Evolutionary conservation across 495 filamentous ascomycete species (phyloP).

Genomic region (Friedmanniomyces simplex): DNA sequence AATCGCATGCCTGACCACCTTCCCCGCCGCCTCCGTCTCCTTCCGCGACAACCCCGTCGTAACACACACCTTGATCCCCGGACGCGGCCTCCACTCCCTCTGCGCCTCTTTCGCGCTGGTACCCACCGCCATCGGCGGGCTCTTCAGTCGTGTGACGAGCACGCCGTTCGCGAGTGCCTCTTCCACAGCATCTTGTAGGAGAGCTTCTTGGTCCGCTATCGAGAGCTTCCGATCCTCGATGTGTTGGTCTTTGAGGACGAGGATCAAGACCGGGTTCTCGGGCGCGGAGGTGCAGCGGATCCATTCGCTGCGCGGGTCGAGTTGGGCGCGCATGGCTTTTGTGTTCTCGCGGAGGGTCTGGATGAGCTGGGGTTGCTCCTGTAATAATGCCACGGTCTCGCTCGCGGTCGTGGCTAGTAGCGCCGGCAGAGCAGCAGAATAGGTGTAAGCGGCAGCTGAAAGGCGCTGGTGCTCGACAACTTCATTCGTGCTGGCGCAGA

Average conservation of each 20-base stretch:
- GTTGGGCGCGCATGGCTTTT: constrained; percentile 67
- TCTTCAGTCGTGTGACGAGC: constrained; percentile 76
- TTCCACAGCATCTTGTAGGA: constrained; percentile 85
- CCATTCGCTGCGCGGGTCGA: constrained; percentile 92
- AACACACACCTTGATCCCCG: constrained; percentile 82
- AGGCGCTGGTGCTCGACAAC: constrained; percentile 94
- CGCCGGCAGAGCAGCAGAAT: constrained; percentile 86
- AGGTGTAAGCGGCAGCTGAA: constrained; percentile 80
- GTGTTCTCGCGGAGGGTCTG: constrained; percentile 68
- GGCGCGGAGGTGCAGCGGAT: constrained; percentile 67
- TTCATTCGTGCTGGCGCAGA: constrained; percentile 82
- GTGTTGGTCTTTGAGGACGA: constrained; percentile 78
- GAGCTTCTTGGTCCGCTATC: constrained; percentile 65
- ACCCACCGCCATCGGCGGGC: constrained; percentile 50
- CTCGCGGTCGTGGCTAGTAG: constrained; percentile 90
- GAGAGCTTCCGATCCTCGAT: constrained; percentile 56
- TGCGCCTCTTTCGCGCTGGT: constrained; percentile 47
- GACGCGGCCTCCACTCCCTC: constrained; percentile 49
- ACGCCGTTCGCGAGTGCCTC: constrained; percentile 82
- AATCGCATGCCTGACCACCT: constrained; percentile 80
- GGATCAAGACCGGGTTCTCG: constrained; percentile 78
- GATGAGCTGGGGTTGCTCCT: constrained; percentile 71
- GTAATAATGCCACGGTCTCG: constrained; percentile 73
- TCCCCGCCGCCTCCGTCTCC: constrained; percentile 87
- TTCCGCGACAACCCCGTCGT: constrained; percentile 80